phyloP scores from a whole-genome alignment of 1,284 basidiomycete species.

The Marasmius tenuissimus region DNA sequence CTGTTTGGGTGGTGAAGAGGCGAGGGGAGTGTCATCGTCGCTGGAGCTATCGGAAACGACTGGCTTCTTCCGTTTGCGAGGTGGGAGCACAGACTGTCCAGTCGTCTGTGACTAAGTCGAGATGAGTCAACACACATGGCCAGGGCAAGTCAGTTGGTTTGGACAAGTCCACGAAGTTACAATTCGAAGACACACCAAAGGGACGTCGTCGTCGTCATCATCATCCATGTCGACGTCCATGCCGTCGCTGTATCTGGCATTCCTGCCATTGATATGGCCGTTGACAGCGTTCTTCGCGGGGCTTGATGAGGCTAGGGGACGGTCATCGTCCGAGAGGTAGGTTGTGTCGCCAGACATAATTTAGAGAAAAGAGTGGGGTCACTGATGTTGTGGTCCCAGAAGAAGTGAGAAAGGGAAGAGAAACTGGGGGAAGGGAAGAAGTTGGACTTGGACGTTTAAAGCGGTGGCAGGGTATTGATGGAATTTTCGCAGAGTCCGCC shows the following conservation, averaged over 20 bases:
- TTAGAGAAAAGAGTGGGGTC: constrained; percentile 17
- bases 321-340: constrained; percentile 68
- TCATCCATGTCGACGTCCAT: constrained; percentile 37
- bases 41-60: constrained; percentile 51
- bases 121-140: constrained; percentile 22
- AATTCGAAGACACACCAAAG: constrained; percentile 52
- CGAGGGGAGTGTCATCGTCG: constrained; percentile 72
- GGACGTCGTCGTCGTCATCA: constrained; percentile 68
- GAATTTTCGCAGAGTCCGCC: constrained; percentile 48
- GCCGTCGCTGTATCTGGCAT: constrained; percentile 29
- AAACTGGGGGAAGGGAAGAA: constrained; percentile 13
- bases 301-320: constrained; percentile 52
- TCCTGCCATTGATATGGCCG: constrained; percentile 47
- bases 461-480: constrained; percentile 27
- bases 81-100: constrained; percentile 48
- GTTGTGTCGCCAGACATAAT: constrained; percentile 46
- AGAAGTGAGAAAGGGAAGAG: constrained; percentile 19
- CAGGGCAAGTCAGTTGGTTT: constrained; percentile 8
- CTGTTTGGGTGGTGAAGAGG: constrained; percentile 65
- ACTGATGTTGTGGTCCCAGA: constrained; percentile 5
- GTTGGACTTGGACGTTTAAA: constrained; percentile 22
- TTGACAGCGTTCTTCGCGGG: constrained; percentile 31
- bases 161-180: constrained; percentile 1
- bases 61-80: constrained; percentile 61
- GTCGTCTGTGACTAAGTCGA: constrained; percentile 43